Evolutionary conservation across 192 early-diverging fungal species (phyloP).

Genomic region (Rhizophagus clarus): DNA sequence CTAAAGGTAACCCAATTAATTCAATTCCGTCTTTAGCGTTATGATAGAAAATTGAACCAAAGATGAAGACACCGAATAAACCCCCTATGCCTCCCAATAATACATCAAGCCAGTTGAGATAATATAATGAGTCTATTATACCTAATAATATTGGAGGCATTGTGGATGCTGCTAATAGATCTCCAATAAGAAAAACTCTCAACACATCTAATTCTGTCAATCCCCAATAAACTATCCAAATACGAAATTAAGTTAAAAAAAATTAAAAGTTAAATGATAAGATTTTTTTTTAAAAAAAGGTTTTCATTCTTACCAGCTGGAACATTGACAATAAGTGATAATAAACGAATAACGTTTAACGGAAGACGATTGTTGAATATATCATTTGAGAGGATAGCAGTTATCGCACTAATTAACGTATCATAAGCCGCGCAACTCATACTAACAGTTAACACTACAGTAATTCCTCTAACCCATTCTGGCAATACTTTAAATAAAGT

Average conservation of each 20-base stretch:
- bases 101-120: conserved; percentile 53
- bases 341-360: conserved; percentile 14
- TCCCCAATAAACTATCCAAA: conserved; percentile 39
- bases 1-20: conserved; percentile 46
- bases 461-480: conserved; percentile 58
- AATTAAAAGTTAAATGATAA: neutral
- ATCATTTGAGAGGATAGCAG: conserved; percentile 59
- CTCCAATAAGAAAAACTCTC: conserved; percentile 56
- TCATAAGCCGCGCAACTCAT: conserved; percentile 67
- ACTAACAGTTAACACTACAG: conserved; percentile 55
- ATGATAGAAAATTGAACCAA: conserved; percentile 53
- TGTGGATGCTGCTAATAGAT: conserved; percentile 55
- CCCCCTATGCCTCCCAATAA: conserved; percentile 56
- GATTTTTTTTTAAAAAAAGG: too few relatives aligned
- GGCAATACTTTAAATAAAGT: conserved; percentile 51
- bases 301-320: conserved; percentile 32
- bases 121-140: conserved; percentile 42
- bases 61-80: conserved; percentile 51
- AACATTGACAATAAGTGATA: conserved; percentile 48
- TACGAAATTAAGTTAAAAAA: neutral
- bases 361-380: conserved; percentile 33
- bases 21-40: conserved; percentile 51
- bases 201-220: conserved; percentile 53
- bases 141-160: conserved; percentile 55
- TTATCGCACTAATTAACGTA: conserved; percentile 64